Evolutionary conservation across 1,139 yeast species (phyloP).

Genomic region (Wickerhamiella infanticola): DNA sequence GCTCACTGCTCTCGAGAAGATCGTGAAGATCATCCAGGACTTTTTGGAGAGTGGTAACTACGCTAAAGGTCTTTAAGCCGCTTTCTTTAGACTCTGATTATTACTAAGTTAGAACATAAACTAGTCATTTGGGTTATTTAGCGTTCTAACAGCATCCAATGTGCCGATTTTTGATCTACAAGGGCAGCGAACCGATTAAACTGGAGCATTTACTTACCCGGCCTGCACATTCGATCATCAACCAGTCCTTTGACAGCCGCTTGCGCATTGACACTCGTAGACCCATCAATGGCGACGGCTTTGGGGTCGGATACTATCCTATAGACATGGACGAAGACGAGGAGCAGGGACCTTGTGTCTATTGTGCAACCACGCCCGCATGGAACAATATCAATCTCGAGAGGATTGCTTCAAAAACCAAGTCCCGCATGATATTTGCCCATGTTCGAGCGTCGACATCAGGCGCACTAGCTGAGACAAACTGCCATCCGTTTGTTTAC

Average conservation of each 20-base stretch:
- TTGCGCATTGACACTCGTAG: constrained; percentile 71
- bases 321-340: constrained; percentile 33
- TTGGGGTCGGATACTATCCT: constrained; percentile 87
- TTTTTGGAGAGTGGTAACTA: constrained; percentile 70
- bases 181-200: constrained; percentile 64
- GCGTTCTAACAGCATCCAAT: constrained; percentile 17
- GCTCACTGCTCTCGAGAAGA: constrained; percentile 61
- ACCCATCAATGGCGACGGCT: constrained; percentile 96
- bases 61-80: constrained; percentile 63
- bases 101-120: not conserved
- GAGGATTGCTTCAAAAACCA: constrained; percentile 72
- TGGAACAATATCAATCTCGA: constrained; percentile 92
- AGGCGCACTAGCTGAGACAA: constrained; percentile 84
- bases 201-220: constrained; percentile 76
- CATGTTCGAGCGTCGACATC: constrained; percentile 95
- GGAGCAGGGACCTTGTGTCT: constrained; percentile 58
- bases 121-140: not conserved
- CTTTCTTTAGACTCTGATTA: not conserved
- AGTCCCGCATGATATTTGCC: constrained; percentile 72
- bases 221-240: constrained; percentile 94
- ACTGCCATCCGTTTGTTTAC: constrained; percentile 84
- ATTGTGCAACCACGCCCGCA: constrained; percentile 81
- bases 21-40: constrained; percentile 57
- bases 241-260: constrained; percentile 86
- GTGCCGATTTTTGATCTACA: constrained; percentile 46